Evolutionary conservation across 2,329 filamentous ascomycete species (phyloP), one percentile per base, ranked within the genome.

Genomic region (Lojkania enalia): DNA sequence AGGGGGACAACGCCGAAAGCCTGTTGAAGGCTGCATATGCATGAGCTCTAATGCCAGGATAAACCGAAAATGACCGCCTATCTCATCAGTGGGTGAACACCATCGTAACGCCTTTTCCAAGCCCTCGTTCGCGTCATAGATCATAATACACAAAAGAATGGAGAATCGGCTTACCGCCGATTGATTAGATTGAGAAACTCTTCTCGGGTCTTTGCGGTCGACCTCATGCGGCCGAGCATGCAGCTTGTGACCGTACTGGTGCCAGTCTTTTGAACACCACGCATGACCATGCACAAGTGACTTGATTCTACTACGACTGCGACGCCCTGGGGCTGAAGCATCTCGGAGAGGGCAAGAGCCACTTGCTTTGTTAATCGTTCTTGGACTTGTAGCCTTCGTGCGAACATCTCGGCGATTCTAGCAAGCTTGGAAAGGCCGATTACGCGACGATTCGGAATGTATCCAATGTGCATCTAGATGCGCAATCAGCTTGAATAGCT

Each of bases 211-310:
- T 96, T 96, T 49, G 90, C 89, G 60, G 88, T 90, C 49, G 85
- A 86, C 65, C 96, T 86, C 78, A 99, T 95, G 62, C 90, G 91
- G 29, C 94, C 94, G n/a, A 97, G 81, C 73, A 99, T 95, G 69
- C 92, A 97, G 75, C 90, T 96, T 14, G 94, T 99, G 27, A 95
- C 94, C 5, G 94, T 97, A 14, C 82, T 87, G 39, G 88, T 85
- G 30, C 80, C 82, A 0, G 90, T 90, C 78, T 99, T 96, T 68
- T 96, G 83, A 7, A 99, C 92, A n/a, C 94, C 94, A 35, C 94
- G 84, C 91, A 96, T 97, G 13, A 96, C 90, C 92, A 97, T 99
- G 77, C 94, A 99, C 35, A 97, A 77, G 73, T 99, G 94, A 63
- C 84, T 91, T 12, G 89, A 95, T 66, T 99, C 94, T 86, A 99